Percentiles rank a stretch among this genome's conserved stretches.
Conservation (phyloP, 108 stramenopile species). For the Skeletonema grethae region DNA sequence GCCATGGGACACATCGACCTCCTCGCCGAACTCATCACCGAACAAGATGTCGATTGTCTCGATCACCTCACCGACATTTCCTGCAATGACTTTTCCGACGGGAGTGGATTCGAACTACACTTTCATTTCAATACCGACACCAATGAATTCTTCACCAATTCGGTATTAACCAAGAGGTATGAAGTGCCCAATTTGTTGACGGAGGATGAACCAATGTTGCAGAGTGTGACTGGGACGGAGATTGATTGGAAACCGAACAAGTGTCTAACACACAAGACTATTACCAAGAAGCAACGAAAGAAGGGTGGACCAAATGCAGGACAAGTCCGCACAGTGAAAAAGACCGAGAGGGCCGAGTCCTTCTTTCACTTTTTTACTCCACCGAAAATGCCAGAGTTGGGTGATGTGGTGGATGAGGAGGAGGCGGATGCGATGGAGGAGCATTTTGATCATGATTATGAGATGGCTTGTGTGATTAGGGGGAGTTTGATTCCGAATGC, state of each 20-base stretch:
- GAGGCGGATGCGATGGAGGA: conserved; percentile 80
- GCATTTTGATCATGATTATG: conserved; percentile 90
- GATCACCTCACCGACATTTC: conserved; percentile 72
- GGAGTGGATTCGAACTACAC: conserved; percentile 81
- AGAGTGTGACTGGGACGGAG: conserved; percentile 77
- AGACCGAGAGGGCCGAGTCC: conserved; percentile 77
- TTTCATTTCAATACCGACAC: conserved; percentile 80
- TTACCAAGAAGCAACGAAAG: conserved; percentile 86
- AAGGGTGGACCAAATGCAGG: conserved; percentile 82
- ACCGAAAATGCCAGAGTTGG: conserved; percentile 68
- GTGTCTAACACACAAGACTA: conserved; percentile 58
- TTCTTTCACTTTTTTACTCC: conserved; percentile 93
- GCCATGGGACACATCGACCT: conserved; percentile 76
- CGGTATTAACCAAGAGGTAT: conserved; percentile 86
- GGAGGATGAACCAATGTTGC: conserved; percentile 91
- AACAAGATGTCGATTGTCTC: conserved; percentile 84
- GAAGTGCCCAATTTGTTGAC: conserved; percentile 89
- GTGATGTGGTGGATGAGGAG: conserved; percentile 80
- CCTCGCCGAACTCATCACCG: conserved; percentile 77
- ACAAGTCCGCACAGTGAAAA: conserved; percentile 76
- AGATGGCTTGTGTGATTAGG: conserved; percentile 89
- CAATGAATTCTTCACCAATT: conserved; percentile 91
- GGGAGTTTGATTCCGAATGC: conserved; percentile 89
- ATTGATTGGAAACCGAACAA: conserved; percentile 86
- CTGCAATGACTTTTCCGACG: conserved; percentile 76